These are phyloP conservation scores for Fusarium neocosmosporiellum DNA, from an alignment of 2,329 filamentous ascomycete genomes.

Conservation along the genomic window DNA sequence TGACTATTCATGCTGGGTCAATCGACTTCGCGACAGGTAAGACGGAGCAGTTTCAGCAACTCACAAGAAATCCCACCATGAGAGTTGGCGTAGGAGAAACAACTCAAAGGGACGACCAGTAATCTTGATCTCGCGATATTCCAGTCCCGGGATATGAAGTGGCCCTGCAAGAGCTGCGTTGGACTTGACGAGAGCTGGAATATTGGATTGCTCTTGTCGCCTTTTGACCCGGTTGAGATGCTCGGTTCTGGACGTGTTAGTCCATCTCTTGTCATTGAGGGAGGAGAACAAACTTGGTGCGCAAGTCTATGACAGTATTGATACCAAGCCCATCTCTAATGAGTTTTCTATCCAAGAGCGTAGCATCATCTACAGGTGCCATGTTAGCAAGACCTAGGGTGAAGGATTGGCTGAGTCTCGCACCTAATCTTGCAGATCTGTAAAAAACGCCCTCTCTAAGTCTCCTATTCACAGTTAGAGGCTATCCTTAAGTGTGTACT, in stretches of 20 bases:
- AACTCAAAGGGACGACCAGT: slow-evolving; percentile 78
- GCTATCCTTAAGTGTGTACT: not conserved
- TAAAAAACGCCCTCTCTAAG: slow-evolving; percentile 73
- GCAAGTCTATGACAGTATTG: slow-evolving; percentile 80
- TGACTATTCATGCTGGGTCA: slow-evolving; percentile 40
- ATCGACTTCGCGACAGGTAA: not conserved
- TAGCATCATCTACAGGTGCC: slow-evolving; percentile 72
- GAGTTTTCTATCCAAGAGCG: slow-evolving; percentile 68
- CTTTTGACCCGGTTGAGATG: slow-evolving; percentile 76
- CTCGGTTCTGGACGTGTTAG: slow-evolving; percentile 68
- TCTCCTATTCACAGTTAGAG: slow-evolving; percentile 47
- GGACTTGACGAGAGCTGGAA: slow-evolving; percentile 51
- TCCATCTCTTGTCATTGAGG: not conserved
- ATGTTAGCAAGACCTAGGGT: slow-evolving; percentile 17
- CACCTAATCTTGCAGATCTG: slow-evolving; percentile 73
- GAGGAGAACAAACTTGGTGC: slow-evolving; percentile 71
- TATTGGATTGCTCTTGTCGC: slow-evolving; percentile 59
- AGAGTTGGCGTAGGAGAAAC: slow-evolving; percentile 73
- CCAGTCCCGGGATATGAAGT: slow-evolving; percentile 70
- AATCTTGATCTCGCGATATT: slow-evolving; percentile 76
- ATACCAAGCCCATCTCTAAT: slow-evolving; percentile 72
- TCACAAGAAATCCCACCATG: slow-evolving; percentile 74
- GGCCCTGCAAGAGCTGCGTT: slow-evolving; percentile 65
- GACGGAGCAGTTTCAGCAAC: slow-evolving; percentile 28
- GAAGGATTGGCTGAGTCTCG: slow-evolving; percentile 5